These are phyloP conservation scores for Lactuca sativa DNA, from an alignment of 129 eudicot genomes.

Conservation along the genomic window DNA sequence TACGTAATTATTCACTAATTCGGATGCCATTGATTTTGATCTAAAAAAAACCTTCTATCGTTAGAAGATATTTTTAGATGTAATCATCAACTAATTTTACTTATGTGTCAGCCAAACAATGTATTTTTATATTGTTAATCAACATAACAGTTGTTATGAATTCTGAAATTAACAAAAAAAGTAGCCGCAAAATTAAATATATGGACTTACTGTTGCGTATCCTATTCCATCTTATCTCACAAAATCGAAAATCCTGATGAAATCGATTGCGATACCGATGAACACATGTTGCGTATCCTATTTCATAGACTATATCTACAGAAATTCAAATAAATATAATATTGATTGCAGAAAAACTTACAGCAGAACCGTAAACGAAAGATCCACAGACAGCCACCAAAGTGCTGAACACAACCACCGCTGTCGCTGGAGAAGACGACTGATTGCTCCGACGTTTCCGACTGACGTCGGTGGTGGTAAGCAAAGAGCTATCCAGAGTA, in stretches of 20 bases:
- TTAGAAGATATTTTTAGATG: not conserved
- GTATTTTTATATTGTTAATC: not conserved
- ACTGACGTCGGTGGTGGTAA: constrained; percentile 12
- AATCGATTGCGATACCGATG: not conserved
- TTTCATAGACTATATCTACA: not conserved
- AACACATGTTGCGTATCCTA: not conserved
- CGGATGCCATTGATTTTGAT: too few species aligned
- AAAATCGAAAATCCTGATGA: not conserved
- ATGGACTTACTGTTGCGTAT: not conserved
- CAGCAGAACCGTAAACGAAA: constrained; percentile 72
- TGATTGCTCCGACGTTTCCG: constrained; percentile 5
- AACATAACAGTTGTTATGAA: not conserved
- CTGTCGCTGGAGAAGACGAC: constrained; percentile 31
- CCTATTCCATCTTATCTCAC: not conserved
- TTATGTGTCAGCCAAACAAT: not conserved
- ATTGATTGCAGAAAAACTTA: constrained; percentile 28
- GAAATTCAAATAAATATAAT: not conserved
- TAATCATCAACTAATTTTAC: not conserved
- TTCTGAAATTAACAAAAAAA: not conserved
- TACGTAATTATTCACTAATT: too few species aligned
- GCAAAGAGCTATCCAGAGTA: constrained; percentile 8
- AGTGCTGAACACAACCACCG: constrained; percentile 59
- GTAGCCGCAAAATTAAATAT: not conserved
- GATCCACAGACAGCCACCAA: constrained; percentile 70
- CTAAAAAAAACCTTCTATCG: not conserved